Evolutionary conservation across 2,329 filamentous ascomycete species (phyloP), one percentile per base, ranked within the genome.

Genomic region (Colletotrichum chrysophilum): DNA sequence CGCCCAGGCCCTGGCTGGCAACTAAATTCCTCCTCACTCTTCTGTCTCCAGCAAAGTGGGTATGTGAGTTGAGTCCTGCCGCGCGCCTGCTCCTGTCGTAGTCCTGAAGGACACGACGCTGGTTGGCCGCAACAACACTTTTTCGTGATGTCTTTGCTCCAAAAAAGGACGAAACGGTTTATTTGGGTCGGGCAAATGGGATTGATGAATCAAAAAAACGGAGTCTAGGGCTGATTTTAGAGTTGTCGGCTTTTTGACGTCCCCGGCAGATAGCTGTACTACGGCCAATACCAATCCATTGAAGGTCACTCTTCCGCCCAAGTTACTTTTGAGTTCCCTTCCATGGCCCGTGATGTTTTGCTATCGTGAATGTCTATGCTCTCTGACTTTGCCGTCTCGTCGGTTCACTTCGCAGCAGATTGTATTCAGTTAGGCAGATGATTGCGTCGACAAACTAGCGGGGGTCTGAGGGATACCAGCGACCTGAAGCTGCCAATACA

Each of bases 1-100:
- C 86, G 95, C 96, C 81, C 81, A 85, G 80, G 79, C 87, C 79
- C 82, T 89, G 79, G 85, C 87, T 81, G 82, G 85, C 82, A 86
- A 90, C 85, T 90, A 91, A 89, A 81, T 79, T 74, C 62, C 18
- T 61, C 55, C 38, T 70, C 43, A 48, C 66, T 60, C 52, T 67
- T 56, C 36, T 56, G 71, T 71, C 43, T 21, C 43, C 9, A n/a
- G 43, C 43, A 21, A 48, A 28, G 32, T 43, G 71, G 70, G 72
- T 70, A 65, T 34, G 56, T 64, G 70, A 43, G 43, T 48, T 68
- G 64, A 69, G 34, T 75, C 43, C 64, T 75, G 73, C 70, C 52
- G 73, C 73, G 61, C 62, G 71, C 30, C 38, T 34, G 14, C 32
- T 4, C 21, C 7, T 3, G 28, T 65, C 28, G 66, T 62, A 16